phyloP scores from a whole-genome alignment of 2,329 filamentous ascomycete genomes.

The Xylaria sp. region DNA sequence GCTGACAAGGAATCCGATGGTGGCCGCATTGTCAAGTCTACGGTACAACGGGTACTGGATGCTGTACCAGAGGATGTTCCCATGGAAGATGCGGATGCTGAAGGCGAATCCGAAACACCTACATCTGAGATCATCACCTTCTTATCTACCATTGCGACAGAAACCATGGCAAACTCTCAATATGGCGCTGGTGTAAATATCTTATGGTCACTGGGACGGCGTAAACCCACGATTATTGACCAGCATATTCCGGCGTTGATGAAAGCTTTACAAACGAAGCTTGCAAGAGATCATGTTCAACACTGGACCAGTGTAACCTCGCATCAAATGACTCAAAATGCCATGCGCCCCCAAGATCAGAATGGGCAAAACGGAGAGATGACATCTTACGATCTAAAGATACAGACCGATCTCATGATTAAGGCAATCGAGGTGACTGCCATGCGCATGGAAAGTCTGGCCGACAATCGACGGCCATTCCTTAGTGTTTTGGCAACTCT shows the following conservation, averaged over 20 bases:
- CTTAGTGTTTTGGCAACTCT: slow-evolving; percentile 93
- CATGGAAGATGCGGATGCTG: slow-evolving; percentile 81
- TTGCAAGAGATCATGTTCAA: slow-evolving; percentile 92
- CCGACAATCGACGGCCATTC: slow-evolving; percentile 91
- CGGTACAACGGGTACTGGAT: slow-evolving; percentile 84
- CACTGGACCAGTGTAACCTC: slow-evolving; percentile 71
- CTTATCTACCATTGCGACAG: slow-evolving; percentile 85
- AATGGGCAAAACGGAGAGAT: slow-evolving; percentile 66
- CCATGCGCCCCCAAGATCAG: slow-evolving; percentile 63
- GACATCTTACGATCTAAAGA: slow-evolving; percentile 80
- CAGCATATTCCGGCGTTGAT: slow-evolving; percentile 87
- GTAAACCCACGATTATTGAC: slow-evolving; percentile 88
- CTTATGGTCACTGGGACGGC: slow-evolving; percentile 88
- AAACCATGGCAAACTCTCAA: slow-evolving; percentile 82
- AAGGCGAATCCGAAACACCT: slow-evolving; percentile 82
- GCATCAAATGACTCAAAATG: slow-evolving; percentile 56
- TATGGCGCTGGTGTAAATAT: slow-evolving; percentile 92
- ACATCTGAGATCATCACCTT: slow-evolving; percentile 89
- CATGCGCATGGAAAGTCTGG: slow-evolving; percentile 89
- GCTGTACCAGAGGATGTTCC: slow-evolving; percentile 83
- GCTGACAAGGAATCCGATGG: slow-evolving; percentile 76
- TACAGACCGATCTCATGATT: slow-evolving; percentile 91
- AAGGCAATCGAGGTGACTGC: slow-evolving; percentile 96
- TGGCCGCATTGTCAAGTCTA: slow-evolving; percentile 75
- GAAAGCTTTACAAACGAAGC: slow-evolving; percentile 91